These are phyloP conservation scores for Hanseniaspora hatyaiensis DNA, from an alignment of 805 yeast genomes.

Conservation along the genomic window DNA sequence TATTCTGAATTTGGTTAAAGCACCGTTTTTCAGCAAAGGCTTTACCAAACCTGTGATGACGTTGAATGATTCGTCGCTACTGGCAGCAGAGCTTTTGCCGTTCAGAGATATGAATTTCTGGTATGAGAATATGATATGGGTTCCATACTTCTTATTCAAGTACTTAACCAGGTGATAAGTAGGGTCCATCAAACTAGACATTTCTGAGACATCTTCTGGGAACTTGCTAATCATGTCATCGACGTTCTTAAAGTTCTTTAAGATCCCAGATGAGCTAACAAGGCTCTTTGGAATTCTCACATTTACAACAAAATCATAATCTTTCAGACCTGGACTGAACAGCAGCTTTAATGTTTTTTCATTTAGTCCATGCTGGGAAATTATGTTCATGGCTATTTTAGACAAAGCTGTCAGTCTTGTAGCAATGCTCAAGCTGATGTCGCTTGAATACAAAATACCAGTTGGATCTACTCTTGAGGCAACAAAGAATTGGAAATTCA, in stretches of 20 bases:
- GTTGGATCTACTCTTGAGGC: conserved; percentile 77
- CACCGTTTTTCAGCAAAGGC: conserved; percentile 47
- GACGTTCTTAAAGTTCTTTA: conserved; percentile 51
- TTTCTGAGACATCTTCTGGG: conserved; percentile 30
- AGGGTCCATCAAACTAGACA: conserved; percentile 48
- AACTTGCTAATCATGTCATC: conserved; percentile 26
- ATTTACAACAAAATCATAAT: conserved; percentile 69
- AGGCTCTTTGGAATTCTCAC: conserved; percentile 38
- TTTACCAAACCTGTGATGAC: conserved; percentile 73
- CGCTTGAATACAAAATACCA: conserved; percentile 71
- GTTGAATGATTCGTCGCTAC: conserved; percentile 25
- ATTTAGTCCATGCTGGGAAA: conserved; percentile 37
- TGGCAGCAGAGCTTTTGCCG: conserved; percentile 39
- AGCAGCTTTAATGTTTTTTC: conserved; percentile 40
- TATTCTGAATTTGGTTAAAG: conserved; percentile 55
- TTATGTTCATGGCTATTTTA: conserved; percentile 53
- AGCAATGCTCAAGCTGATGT: conserved; percentile 60
- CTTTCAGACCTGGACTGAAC: conserved; percentile 72
- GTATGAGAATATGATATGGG: conserved; percentile 58
- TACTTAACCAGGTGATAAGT: conserved; percentile 48
- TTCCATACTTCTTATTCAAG: conserved; percentile 50
- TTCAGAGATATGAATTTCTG: conserved; percentile 42
- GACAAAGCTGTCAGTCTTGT: conserved; percentile 80
- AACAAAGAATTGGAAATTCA: conserved; percentile 67
- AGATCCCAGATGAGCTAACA: conserved; percentile 43